phyloP scores from a whole-genome alignment of 164 flowering plant genomes.

The Aristolochia contorta region DNA sequence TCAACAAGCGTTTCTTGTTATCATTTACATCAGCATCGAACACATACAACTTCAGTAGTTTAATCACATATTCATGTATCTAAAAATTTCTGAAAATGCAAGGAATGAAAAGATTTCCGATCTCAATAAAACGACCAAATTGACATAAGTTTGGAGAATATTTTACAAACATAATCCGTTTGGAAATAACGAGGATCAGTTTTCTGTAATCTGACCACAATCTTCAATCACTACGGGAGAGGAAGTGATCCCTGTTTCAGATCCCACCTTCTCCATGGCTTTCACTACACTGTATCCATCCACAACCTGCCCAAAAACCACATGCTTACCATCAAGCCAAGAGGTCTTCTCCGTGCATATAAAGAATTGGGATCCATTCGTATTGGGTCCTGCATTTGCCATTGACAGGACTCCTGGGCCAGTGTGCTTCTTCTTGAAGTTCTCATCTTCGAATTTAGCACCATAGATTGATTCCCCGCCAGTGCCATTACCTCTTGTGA shows the following conservation, averaged over 20 bases:
- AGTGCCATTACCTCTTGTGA: constrained; percentile 69
- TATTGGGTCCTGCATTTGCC: constrained; percentile 74
- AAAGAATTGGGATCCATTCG: constrained; percentile 82
- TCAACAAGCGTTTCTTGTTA: no score
- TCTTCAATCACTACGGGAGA: constrained; percentile 47
- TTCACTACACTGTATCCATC: constrained; percentile 51
- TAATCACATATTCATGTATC: no score
- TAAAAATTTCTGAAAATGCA: no score
- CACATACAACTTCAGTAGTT: no score
- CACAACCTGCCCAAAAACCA: constrained; percentile 66
- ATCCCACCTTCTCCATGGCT: constrained; percentile 57
- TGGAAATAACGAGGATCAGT: constrained; percentile 5
- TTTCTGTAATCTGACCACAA: constrained; percentile 46
- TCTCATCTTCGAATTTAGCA: constrained; percentile 56
- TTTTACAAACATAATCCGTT: no score
- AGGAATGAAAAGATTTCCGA: no score
- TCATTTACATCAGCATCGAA: no score
- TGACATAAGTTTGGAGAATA: no score
- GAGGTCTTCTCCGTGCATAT: constrained; percentile 56
- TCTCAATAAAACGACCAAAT: no score
- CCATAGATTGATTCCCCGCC: constrained; percentile 84
- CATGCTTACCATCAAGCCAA: constrained; percentile 86
- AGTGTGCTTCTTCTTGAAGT: constrained; percentile 56
- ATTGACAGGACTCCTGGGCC: constrained; percentile 63
- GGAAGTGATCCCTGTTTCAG: constrained; percentile 24